These are phyloP conservation scores for Zelopaecilomyces penicillatus DNA, from an alignment of 2,329 filamentous ascomycete genomes.

Conservation along the genomic window DNA sequence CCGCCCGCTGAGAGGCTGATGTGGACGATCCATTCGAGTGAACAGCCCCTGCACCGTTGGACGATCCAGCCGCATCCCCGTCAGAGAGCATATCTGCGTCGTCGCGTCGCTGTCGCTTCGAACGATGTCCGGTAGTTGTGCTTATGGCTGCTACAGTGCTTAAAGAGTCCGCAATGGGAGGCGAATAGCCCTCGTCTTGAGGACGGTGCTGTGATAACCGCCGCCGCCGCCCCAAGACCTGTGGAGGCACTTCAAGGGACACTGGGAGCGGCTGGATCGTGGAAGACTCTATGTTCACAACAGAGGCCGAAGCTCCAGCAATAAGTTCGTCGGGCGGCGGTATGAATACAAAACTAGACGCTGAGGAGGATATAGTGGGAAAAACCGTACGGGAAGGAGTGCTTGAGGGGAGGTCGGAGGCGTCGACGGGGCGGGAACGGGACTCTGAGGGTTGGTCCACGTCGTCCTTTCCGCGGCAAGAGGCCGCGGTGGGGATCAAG, in stretches of 20 bases:
- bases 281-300: constrained; percentile 35
- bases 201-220: constrained; percentile 36
- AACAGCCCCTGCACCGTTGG: constrained; percentile 45
- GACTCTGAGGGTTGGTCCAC: constrained; percentile 30
- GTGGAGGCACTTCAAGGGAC: constrained; percentile 20
- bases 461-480: constrained; percentile 32
- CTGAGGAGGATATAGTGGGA: constrained; percentile 38
- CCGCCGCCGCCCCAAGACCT: constrained; percentile 48
- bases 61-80: constrained; percentile 38
- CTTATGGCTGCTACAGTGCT: constrained; percentile 8
- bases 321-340: constrained; percentile 15
- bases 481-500: constrained; percentile 25
- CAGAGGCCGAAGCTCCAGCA: constrained; percentile 21
- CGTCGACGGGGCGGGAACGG: constrained; percentile 24
- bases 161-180: constrained; percentile 1
- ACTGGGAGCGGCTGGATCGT: constrained; percentile 17
- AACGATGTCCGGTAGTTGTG: constrained; percentile 13
- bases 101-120: constrained; percentile 49
- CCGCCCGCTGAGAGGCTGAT: constrained; percentile 15
- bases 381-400: constrained; percentile 43
- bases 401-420: constrained; percentile 58
- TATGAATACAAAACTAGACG: constrained; percentile 22
- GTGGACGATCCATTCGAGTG: constrained; percentile 34
- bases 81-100: constrained; percentile 54
- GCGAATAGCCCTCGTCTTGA: constrained; percentile 10